Base-by-base conservation (phyloP, 2,329 filamentous ascomycete genomes). In the Pseudogymnoascus sp. region DNA sequence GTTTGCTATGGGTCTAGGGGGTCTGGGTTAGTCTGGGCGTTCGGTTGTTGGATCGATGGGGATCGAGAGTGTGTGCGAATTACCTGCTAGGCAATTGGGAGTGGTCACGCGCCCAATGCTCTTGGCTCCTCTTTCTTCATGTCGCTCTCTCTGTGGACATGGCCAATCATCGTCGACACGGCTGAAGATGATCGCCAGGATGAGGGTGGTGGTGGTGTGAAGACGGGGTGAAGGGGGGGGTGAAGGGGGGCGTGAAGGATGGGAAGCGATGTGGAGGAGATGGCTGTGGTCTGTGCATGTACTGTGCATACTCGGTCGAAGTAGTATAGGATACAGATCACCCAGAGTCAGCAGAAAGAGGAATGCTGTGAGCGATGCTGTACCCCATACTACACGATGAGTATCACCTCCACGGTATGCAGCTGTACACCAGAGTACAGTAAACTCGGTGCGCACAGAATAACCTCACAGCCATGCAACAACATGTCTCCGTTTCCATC, bases 31-130 rank as follows among this genome's bases (percentile, higher is more conserved):
- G 45, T 52, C 45, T 52, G 45, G 27, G 45, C 45, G 45, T 33
- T n/a, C 45, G 45, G 45, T 52, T 52, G 45, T 52, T 52, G 45
- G 27, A 52, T 52, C 45, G 45, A 52, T 52, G 45, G 6, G 45
- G 45, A 52, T 52, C 45, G 45, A 33, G 45, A n/a, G n/a, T n/a
- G n/a, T 15, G 12, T 52, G 27, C 27, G 45, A 52, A 27, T 52
- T 15, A 33, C 27, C 27, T 33, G 45, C 45, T 52, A 3, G 45
- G 48, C 48, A 55, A 55, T 55, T 31, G n/a, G 27, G 29, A 18
- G 27, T 55, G 48, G 48, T 55, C 58, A 37, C 37, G 58, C 35
- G 35, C 37, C 35, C 10, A 13, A 42, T 59, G 58, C n/a, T 40
- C 8, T 29, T 59, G n/a, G 21, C 37, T 42, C 58, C 21, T 15